Percentiles rank a stretch among this genome's conserved stretches.
Conservation (phyloP, 2,329 filamentous ascomycete genomes). For the Aspergillus vadensis region DNA sequence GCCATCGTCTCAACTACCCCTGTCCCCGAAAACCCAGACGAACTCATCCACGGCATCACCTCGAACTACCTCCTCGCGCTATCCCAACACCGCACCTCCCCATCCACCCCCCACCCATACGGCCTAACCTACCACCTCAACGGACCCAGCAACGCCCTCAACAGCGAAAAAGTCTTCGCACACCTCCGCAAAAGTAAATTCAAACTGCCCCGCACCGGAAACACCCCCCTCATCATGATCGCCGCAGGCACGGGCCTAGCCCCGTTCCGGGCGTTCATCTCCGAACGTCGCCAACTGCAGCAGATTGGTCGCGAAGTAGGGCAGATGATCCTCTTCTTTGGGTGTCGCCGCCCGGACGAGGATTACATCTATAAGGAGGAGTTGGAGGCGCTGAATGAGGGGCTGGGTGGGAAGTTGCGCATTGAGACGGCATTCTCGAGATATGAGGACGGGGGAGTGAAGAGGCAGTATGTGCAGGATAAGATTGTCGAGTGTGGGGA, state of each 20-base stretch:
- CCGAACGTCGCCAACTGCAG: constrained; percentile 43
- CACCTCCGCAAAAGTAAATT: constrained; percentile 95
- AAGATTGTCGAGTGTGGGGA: constrained; percentile 33
- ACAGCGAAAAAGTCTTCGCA: constrained; percentile 83
- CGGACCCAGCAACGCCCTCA: constrained; percentile 87
- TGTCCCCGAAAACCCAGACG: constrained; percentile 67
- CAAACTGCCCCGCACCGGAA: constrained; percentile 67
- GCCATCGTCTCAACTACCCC: constrained; percentile 80
- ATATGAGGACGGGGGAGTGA: constrained; percentile 8
- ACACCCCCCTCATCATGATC: constrained; percentile 55
- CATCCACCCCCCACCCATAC: constrained; percentile 71
- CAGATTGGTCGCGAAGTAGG: constrained; percentile 41
- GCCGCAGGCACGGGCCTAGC: constrained; percentile 55
- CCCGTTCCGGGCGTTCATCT: constrained; percentile 49
- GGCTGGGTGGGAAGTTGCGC: constrained; percentile 20
- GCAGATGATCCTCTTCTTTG: constrained; percentile 46
- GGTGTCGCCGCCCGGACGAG: constrained; percentile 40
- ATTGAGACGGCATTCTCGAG: constrained; percentile 35
- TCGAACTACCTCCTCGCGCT: constrained; percentile 86
- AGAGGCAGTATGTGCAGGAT: constrained; percentile 44
- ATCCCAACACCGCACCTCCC: constrained; percentile 54
- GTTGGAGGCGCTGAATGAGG: constrained; percentile 26
- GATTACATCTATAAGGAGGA: constrained; percentile 43
- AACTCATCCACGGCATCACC: constrained; percentile 81
- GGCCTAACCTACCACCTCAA: constrained; percentile 78